These are phyloP conservation scores for Orbilia blumenaviensis DNA, from an alignment of 2,329 filamentous ascomycete species.

Conservation along the genomic window DNA sequence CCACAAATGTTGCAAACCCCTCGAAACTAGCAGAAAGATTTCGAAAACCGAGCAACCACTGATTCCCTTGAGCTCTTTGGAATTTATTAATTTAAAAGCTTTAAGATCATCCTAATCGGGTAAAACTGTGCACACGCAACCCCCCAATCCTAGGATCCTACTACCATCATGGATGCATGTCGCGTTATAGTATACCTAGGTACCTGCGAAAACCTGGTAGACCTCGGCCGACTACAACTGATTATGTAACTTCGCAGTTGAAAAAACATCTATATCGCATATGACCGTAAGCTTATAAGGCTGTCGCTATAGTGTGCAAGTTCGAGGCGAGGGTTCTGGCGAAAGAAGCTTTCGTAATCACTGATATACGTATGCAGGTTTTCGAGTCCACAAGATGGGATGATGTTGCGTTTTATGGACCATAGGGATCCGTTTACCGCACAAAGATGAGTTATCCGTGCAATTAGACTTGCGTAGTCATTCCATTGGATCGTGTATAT, in stretches of 20 bases:
- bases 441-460: too few relatives aligned
- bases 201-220: neutral
- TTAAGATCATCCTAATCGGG: constrained; percentile 8
- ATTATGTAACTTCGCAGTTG: constrained; percentile 12
- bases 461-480: too few relatives aligned
- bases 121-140: neutral
- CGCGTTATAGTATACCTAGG: neutral
- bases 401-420: too few relatives aligned
- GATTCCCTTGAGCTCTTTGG: constrained; percentile 6
- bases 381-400: too few relatives aligned
- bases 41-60: neutral
- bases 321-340: neutral
- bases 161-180: neutral
- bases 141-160: neutral
- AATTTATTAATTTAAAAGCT: neutral
- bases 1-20: neutral
- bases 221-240: neutral
- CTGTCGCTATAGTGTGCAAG: neutral
- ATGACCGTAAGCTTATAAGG: constrained; percentile 6
- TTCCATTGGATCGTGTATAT: neutral
- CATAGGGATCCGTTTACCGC: too few relatives aligned
- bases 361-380: constrained; percentile 6
- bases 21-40: neutral
- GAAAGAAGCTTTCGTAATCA: constrained; percentile 8
- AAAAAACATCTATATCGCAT: neutral